Evolutionary conservation across 352 stramenopile genomes (phyloP).

Genomic region (Pythium monospermum): DNA sequence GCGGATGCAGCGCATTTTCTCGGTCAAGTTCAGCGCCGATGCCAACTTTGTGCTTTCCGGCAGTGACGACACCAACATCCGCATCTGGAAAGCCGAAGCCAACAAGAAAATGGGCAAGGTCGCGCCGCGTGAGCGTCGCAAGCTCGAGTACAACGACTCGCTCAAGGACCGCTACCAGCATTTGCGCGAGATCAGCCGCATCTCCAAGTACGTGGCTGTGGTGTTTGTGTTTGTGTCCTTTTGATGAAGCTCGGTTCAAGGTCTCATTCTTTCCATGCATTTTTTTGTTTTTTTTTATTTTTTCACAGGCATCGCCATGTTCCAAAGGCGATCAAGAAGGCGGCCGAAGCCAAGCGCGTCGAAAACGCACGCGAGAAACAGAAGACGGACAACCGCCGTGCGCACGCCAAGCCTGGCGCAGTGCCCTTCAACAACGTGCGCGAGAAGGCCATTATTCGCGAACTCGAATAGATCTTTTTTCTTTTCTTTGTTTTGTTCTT

Average conservation of each 20-base stretch:
- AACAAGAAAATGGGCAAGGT: constrained; percentile 93
- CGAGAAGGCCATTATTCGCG: constrained; percentile 68
- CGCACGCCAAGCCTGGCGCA: constrained; percentile 70
- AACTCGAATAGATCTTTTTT: constrained; percentile 84
- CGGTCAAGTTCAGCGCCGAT: constrained; percentile 84
- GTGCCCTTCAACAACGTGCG: constrained; percentile 71
- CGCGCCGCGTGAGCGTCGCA: constrained; percentile 77
- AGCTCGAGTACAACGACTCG: constrained; percentile 95
- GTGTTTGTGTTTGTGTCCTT: background rate
- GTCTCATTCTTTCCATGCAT: constrained; percentile 8
- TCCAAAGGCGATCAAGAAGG: constrained; percentile 98
- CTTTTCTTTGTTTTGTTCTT: constrained; percentile 1
- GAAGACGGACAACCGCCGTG: constrained; percentile 82
- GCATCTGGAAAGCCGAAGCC: constrained; percentile 97
- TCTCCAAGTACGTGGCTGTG: constrained; percentile 75
- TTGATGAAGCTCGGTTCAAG: constrained; percentile 1
- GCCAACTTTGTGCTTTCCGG: constrained; percentile 97
- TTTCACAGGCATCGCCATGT: constrained; percentile 92
- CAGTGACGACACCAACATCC: constrained; percentile 98
- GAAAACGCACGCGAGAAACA: constrained; percentile 72
- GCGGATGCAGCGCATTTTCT: constrained; percentile 97
- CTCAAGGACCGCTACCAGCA: constrained; percentile 95
- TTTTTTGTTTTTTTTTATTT: constrained; percentile 17
- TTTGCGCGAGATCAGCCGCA: constrained; percentile 94
- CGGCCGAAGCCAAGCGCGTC: constrained; percentile 85